Evolutionary conservation across 495 filamentous ascomycete species (phyloP).

Genomic region (Parachaetomium inaequale): DNA sequence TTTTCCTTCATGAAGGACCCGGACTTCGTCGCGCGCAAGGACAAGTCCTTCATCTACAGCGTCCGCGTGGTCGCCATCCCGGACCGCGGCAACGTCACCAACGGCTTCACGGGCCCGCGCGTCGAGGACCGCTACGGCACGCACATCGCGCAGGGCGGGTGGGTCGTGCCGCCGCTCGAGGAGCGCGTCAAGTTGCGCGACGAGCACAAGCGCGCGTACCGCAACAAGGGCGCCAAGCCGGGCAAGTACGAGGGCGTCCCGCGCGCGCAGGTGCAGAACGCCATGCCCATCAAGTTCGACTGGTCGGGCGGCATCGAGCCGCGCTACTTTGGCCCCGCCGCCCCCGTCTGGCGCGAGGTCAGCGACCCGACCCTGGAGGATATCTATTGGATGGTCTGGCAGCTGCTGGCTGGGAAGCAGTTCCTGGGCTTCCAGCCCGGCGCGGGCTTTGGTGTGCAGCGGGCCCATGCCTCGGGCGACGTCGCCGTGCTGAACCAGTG

Average conservation of each 20-base stretch:
- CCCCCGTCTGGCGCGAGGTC: conserved; percentile 23
- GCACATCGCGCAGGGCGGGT: conserved; percentile 22
- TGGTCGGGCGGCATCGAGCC: conserved; percentile 10
- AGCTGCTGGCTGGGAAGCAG: conserved; percentile 24
- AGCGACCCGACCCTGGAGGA: conserved; percentile 29
- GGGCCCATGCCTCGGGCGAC: conserved; percentile 1
- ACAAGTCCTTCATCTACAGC: conserved; percentile 20
- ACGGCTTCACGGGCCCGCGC: conserved; percentile 26
- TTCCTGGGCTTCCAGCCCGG: conserved; percentile 24
- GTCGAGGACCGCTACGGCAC: conserved; percentile 20
- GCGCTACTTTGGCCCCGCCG: conserved; percentile 20
- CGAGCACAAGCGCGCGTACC: conserved; percentile 11
- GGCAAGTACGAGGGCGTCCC: conserved; percentile 17
- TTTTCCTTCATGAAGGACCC: conserved; percentile 11
- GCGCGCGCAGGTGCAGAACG: neutral
- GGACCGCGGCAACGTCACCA: conserved; percentile 6
- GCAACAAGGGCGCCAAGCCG: neutral
- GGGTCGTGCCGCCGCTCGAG: conserved; percentile 26
- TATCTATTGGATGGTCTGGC: conserved; percentile 29
- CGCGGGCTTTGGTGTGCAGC: conserved; percentile 20
- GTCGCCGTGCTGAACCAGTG: conserved; percentile 5
- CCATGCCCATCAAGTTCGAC: conserved; percentile 18
- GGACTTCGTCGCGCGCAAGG: conserved; percentile 12
- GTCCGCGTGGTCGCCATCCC: conserved; percentile 28
- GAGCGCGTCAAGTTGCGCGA: conserved; percentile 22